A percentile compares a stretch with the other conserved stretches of the same genome.
phyloP scores from a whole-genome alignment of 257 asterid genomes.

The Sherardia arvensis region DNA sequence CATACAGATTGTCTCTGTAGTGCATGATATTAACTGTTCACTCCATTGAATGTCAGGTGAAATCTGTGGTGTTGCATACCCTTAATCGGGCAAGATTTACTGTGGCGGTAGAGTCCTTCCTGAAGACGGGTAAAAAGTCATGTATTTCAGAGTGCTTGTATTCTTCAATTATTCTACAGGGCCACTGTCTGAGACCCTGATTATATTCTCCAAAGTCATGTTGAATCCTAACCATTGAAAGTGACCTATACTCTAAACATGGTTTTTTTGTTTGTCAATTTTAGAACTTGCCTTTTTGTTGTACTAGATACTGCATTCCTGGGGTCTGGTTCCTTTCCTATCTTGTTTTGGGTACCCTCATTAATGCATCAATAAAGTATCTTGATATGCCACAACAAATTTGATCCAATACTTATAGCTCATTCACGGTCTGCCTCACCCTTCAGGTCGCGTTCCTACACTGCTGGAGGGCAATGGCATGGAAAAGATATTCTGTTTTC shows the following conservation, averaged over 20 bases:
- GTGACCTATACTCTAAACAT: neutral
- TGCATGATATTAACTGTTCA: neutral
- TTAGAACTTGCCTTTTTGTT: neutral
- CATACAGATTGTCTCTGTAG: neutral
- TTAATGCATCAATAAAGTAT: neutral
- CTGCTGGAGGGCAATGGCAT: slow-evolving; percentile 78
- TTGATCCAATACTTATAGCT: neutral
- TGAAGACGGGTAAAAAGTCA: slow-evolving; percentile 55
- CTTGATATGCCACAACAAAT: neutral
- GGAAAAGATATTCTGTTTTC: slow-evolving; percentile 67
- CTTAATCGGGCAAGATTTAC: slow-evolving; percentile 93
- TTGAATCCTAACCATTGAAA: neutral
- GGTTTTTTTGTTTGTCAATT: neutral
- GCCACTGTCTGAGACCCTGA: neutral
- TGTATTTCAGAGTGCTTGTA: neutral
- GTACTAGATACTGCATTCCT: neutral
- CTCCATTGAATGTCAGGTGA: slow-evolving; percentile 41
- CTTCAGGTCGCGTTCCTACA: slow-evolving; percentile 87
- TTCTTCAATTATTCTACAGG: neutral
- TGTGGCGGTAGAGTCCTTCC: slow-evolving; percentile 91
- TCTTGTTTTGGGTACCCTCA: neutral
- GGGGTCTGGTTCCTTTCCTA: neutral
- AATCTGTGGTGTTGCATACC: slow-evolving; percentile 87
- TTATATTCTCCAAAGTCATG: neutral
- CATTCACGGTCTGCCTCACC: neutral